These are phyloP conservation scores for Podaxis pistillaris DNA, from an alignment of 768 basidiomycete genomes.

Conservation along the genomic window DNA sequence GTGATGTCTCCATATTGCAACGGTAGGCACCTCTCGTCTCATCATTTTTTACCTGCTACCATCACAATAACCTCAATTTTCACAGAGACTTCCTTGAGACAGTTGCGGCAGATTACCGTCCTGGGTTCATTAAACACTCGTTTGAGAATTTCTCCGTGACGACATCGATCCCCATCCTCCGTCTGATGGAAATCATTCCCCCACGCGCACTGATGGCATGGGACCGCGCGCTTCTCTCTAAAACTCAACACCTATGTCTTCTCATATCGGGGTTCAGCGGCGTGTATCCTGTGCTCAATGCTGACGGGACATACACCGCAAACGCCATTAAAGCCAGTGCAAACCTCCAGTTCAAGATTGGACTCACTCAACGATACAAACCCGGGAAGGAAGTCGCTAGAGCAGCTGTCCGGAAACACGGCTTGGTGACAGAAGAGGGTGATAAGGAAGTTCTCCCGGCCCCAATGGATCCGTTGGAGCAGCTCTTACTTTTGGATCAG, in stretches of 20 bases:
- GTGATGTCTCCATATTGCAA: slow-evolving; percentile 29
- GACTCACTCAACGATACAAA: slow-evolving; percentile 60
- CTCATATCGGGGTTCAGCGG: slow-evolving; percentile 57
- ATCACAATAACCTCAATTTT: slow-evolving; percentile 11
- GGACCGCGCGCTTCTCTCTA: slow-evolving; percentile 63
- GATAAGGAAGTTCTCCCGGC: slow-evolving; percentile 33
- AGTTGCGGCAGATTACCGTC: slow-evolving; percentile 55
- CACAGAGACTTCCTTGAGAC: slow-evolving; percentile 59
- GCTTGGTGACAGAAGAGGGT: slow-evolving; percentile 43
- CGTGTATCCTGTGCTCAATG: slow-evolving; percentile 50
- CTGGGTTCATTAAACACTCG: slow-evolving; percentile 51
- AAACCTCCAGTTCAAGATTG: slow-evolving; percentile 55
- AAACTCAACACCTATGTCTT: slow-evolving; percentile 59
- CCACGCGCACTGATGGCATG: slow-evolving; percentile 71
- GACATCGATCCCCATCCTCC: slow-evolving; percentile 54
- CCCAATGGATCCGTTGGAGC: slow-evolving; percentile 12
- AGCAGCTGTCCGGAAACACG: slow-evolving; percentile 49
- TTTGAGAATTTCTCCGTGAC: slow-evolving; percentile 51
- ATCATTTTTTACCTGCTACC: not conserved
- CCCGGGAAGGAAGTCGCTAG: slow-evolving; percentile 48
- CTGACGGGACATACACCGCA: slow-evolving; percentile 39
- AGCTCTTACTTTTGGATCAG: slow-evolving; percentile 17
- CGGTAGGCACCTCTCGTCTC: slow-evolving; percentile 22
- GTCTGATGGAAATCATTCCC: slow-evolving; percentile 50
- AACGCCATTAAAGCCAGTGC: slow-evolving; percentile 33